These are phyloP conservation scores for Podosphaera xanthii DNA, from an alignment of 2,329 filamentous ascomycete species.

Conservation along the genomic window DNA sequence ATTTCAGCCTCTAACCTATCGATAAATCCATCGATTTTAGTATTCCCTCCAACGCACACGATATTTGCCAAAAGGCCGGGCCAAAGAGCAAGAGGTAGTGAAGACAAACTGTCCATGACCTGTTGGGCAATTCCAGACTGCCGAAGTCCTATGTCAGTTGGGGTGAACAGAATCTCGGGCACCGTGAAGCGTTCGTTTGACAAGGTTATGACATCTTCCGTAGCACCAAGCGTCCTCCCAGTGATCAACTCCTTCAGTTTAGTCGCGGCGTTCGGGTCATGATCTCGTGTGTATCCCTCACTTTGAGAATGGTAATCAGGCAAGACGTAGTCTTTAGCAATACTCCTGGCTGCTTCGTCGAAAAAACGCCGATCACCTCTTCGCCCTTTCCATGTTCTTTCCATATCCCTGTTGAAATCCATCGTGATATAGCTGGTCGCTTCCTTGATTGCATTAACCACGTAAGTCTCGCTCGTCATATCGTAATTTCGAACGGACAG, in stretches of 20 bases:
- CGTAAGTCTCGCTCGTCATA: conserved; percentile 79
- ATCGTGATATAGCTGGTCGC: conserved; percentile 60
- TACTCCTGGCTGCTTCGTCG: conserved; percentile 25
- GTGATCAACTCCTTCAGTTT: conserved; percentile 23
- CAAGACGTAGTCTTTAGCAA: conserved; percentile 78
- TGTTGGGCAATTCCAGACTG: conserved; percentile 65
- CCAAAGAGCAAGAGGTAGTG: conserved; percentile 62
- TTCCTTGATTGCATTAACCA: conserved; percentile 94
- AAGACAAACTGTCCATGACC: conserved; percentile 55
- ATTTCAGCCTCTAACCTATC: conserved; percentile 58
- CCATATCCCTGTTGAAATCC: conserved; percentile 57
- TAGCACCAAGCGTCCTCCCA: conserved; percentile 21
- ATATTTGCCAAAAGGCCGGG: conserved; percentile 70
- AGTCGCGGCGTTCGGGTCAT: conserved; percentile 43
- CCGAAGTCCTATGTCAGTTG: conserved; percentile 61
- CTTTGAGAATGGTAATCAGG: conserved; percentile 46
- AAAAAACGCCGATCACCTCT: conserved; percentile 30
- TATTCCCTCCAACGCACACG: conserved; percentile 70
- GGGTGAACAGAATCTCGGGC: conserved; percentile 75
- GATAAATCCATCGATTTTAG: conserved; percentile 58
- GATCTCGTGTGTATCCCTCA: conserved; percentile 51
- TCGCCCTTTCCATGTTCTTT: conserved; percentile 63
- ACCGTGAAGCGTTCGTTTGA: conserved; percentile 82
- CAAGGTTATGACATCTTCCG: conserved; percentile 65
- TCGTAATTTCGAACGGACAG: conserved; percentile 84